Base-by-base conservation (phyloP, 1,284 basidiomycete species). In the Cryptococcus wingfieldii region DNA sequence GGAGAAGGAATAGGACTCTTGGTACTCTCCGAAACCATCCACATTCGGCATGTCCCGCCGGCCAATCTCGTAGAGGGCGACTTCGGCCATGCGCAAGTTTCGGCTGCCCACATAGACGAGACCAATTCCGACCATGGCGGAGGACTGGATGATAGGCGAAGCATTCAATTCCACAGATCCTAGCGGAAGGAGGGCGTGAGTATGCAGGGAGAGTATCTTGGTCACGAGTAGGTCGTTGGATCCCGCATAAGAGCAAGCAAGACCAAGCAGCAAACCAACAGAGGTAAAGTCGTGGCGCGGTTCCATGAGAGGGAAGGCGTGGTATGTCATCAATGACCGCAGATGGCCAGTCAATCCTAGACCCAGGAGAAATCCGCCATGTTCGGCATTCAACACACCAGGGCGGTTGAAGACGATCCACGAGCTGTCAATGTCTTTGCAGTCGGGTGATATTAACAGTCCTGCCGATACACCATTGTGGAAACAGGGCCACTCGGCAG, bases 391-490 rank as follows among this genome's bases (percentile, higher is more conserved):
- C 51, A 92, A 80, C 51, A 91, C 88, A 0, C 83, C 81, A 0
- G 93, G 92, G 61, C 87, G 88, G 75, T 95, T 94, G 80, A 91
- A 93, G 18, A 90, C 86, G 66, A 96, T 92, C 86, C 94, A 95
- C 0, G 91, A 90, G 59, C 88, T 90, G 68, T 92, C 89, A 42
- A 93, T 83, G 18, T 85, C 84, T 51, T 81, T 79, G n/a, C 86
- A 83, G n/a, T 85, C 82, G 0, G 88, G 84, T 0, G 87, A 85
- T 51, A 93, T 85, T 5, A 89, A 85, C 54, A 99, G 77, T 2
- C 88, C 95, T 2, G 91, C 88, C 1, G 93, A 90, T 0, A 96
- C 94, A 16, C 96, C 96, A 61, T 96, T 95, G 77, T 98, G 94
- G 75, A 99, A 99, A 59, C 93, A 89, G 16, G 92, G 92, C 96